phyloP scores from a whole-genome alignment of 2,329 filamentous ascomycete species.

The Xylariales sp. region DNA sequence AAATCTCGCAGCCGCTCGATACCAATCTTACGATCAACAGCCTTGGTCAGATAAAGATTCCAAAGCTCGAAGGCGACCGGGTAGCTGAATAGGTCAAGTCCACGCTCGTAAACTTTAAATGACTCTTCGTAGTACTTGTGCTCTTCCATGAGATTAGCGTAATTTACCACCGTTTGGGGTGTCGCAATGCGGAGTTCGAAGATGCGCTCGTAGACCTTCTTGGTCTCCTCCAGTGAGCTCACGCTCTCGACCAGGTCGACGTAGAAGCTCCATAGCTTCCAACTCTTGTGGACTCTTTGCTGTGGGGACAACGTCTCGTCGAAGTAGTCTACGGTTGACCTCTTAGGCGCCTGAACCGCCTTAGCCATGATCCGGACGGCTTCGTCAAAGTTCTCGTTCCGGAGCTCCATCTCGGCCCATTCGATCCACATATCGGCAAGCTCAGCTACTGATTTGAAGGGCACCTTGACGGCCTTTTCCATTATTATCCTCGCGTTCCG shows the following conservation, averaged over 20 bases:
- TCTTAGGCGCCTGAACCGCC: slow-evolving; percentile 92
- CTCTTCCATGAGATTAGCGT: slow-evolving; percentile 91
- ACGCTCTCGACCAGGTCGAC: slow-evolving; percentile 97
- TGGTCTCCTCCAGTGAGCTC: slow-evolving; percentile 83
- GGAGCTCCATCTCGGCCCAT: slow-evolving; percentile 97
- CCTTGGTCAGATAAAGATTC: slow-evolving; percentile 97
- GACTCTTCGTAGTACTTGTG: slow-evolving; percentile 94
- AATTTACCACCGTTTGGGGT: slow-evolving; percentile 97
- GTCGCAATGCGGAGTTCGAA: slow-evolving; percentile 98
- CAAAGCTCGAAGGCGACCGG: slow-evolving; percentile 97
- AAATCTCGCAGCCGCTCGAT: slow-evolving; percentile 92
- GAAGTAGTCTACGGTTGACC: slow-evolving; percentile 98
- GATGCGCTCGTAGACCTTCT: slow-evolving; percentile 92
- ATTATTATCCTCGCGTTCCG: slow-evolving; percentile 86
- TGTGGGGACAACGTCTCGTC: slow-evolving; percentile 92
- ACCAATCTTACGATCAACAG: slow-evolving; percentile 90
- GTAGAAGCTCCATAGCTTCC: slow-evolving; percentile 99
- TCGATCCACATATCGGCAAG: slow-evolving; percentile 98
- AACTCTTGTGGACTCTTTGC: slow-evolving; percentile 96
- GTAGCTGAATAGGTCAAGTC: slow-evolving; percentile 96
- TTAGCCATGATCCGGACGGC: slow-evolving; percentile 96
- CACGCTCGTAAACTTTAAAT: slow-evolving; percentile 96
- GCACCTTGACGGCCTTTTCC: slow-evolving; percentile 96
- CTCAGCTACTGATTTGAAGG: slow-evolving; percentile 95
- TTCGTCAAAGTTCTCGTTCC: slow-evolving; percentile 92